Percentiles rank a stretch among this genome's conserved stretches.
phyloP scores from a whole-genome alignment of 164 flowering plant genomes.

The Magnolia sinica region DNA sequence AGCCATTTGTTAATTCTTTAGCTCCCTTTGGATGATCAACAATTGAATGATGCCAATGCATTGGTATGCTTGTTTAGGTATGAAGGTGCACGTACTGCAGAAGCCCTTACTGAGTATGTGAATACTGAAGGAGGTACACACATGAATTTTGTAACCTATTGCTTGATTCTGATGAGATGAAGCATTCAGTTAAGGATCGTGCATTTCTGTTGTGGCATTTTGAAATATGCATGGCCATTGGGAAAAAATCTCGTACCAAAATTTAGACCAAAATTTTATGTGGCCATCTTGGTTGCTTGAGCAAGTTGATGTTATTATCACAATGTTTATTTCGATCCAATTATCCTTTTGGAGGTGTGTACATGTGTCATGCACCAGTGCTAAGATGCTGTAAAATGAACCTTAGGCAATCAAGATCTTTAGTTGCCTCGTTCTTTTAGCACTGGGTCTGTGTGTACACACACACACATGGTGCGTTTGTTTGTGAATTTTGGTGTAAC shows the following conservation, averaged over 20 bases:
- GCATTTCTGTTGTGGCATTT: background rate
- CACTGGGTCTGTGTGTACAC: no score
- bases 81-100: conserved; percentile 89
- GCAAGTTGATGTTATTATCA: background rate
- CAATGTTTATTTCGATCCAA: no score
- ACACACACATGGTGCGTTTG: no score
- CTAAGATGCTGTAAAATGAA: no score
- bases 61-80: conserved; percentile 41
- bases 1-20: background rate
- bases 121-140: conserved; percentile 78
- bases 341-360: no score
- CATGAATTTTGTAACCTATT: conserved; percentile 2
- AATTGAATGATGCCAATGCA: background rate
- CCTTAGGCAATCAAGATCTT: no score
- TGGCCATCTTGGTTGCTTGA: background rate
- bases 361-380: no score
- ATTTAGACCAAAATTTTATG: no score
- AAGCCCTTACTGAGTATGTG: conserved; percentile 79
- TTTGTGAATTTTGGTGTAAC: no score
- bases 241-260: background rate
- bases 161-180: background rate
- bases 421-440: no score
- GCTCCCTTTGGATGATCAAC: conserved; percentile 2
- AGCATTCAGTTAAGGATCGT: background rate
- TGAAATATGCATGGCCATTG: background rate